Base-by-base conservation (phyloP, 805 yeast species). In the Metschnikowia borealis region DNA sequence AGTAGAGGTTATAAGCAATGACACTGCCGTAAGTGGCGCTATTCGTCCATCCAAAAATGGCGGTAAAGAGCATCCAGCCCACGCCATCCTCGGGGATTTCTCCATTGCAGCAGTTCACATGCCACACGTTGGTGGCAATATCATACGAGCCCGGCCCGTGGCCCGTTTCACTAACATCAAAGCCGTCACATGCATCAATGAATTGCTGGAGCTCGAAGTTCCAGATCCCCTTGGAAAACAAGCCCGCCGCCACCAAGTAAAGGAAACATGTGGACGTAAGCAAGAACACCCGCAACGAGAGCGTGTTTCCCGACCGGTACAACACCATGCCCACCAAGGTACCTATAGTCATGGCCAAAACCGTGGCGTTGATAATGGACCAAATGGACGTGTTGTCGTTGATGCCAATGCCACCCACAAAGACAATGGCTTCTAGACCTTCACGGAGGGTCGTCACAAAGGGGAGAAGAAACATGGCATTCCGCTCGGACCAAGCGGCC, bases 101-200 rank as follows among this genome's bases (percentile, higher is more conserved):
- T 21, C 96, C 95, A 65, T 89, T 89, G 70, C 97, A 90, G 66
- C 96, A 89, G 68, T 90, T 89, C 23, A 90, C 96, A 65, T 90
- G 97, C 97, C 97, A 90, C 2, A 90, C 83, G 6, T 94, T 83
- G 44, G 76, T 79, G 18, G 79, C 57, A 20, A 90, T 84, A 61
- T 90, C 96, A 62, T 90, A 90, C 0, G 95, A 86, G 0, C 97
- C 97, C 0, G 96, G 96, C 0, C 97, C 97, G 37, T 85, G 84
- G 1, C 97, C 97, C 0, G 84, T 80, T 68, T 90, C 97, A 38
- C 88, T 79, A 63, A 89, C 86, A 60, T 90, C 97, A 61, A 82
- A 81, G 1, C 97, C 97, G 49, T 78, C 80, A 61, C 96, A 90
- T 52, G 70, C 68, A 50, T 81, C 78, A 50, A 89, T 89, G 67